These are phyloP conservation scores for Mortierella sp. DNA, from an alignment of 371 early-diverging fungal species.

Conservation along the genomic window DNA sequence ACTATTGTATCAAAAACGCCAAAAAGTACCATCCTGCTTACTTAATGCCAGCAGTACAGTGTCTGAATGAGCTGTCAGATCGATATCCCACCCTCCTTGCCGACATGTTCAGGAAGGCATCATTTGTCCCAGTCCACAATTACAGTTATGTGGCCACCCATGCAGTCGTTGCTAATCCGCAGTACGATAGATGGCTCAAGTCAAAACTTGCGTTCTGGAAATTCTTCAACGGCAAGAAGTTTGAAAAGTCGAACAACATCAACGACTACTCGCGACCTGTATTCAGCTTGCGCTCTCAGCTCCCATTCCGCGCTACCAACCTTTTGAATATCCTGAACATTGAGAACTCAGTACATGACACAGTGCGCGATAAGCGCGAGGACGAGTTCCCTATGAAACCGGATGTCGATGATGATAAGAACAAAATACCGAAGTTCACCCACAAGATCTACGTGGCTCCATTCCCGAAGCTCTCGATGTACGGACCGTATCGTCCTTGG, in stretches of 20 bases:
- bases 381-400: slow-evolving; percentile 23
- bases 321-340: slow-evolving; percentile 21
- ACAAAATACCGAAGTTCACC: slow-evolving; percentile 14
- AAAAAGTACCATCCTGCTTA: slow-evolving; percentile 53
- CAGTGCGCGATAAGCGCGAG: slow-evolving; percentile 23
- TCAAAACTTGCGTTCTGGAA: slow-evolving; percentile 43
- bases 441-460: slow-evolving; percentile 53
- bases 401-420: slow-evolving; percentile 25
- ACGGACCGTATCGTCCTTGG: slow-evolving; percentile 42
- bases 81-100: slow-evolving; percentile 36
- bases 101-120: slow-evolving; percentile 48
- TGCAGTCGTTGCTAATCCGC: slow-evolving; percentile 44
- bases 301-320: slow-evolving; percentile 33
- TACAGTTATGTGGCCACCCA: slow-evolving; percentile 38
- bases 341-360: slow-evolving; percentile 30
- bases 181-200: slow-evolving; percentile 18
- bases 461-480: slow-evolving; percentile 53
- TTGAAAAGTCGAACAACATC: slow-evolving; percentile 36
- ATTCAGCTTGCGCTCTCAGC: slow-evolving; percentile 45
- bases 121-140: slow-evolving; percentile 49
- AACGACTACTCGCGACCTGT: slow-evolving; percentile 44
- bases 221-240: slow-evolving; percentile 9
- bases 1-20: slow-evolving; percentile 50
- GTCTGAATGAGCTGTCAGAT: slow-evolving; percentile 44
- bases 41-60: slow-evolving; percentile 50